Base-by-base conservation (phyloP, 2,329 filamentous ascomycete species). In the Epichloe sp. region DNA sequence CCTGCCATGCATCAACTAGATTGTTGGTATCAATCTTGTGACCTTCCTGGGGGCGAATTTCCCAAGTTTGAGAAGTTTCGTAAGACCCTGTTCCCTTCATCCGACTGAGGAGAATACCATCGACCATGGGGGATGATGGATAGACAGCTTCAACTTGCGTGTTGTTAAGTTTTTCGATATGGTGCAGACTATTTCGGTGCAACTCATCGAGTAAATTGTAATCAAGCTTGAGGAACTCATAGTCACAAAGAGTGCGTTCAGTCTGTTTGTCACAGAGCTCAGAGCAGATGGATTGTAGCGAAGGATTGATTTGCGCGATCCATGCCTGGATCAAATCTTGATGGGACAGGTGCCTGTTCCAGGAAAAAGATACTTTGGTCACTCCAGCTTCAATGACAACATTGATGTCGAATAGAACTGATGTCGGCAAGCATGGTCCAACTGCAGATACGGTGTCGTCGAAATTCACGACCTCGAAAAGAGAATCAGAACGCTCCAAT, bases 91-190 rank as follows among this genome's bases (percentile, higher is more conserved):
- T 50, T 43, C 47, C 43, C n/a, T 50, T 50, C 21, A 50, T 40
- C 41, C 59, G 58, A 45, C 60, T 66, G 17, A 65, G 53, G 3
- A 67, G 57, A 10, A 68, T 57, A 15, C 64, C 65, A 12, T 63
- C 57, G 37, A 67, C 65, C 51, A 64, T 59, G 0, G 62, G 59
- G 1, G 65, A 62, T 44, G 60, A 66, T 1, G 66, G 65, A 14
- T 60, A 63, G 1, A 67, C 56, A 36, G 63, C 59, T n/a, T 66
- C 59, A 12, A 68, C 53, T 35, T 35, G 34, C 3, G 49, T 41
- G 7, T 60, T 55, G 0, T 52, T 38, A 1, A 57, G 42, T n/a
- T 49, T 21, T 14, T 19, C 11, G 6, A 57, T 47, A 1, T 48
- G 44, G 5, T 48, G 40, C 6, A 42, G 58, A 54, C 35, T 46